A percentile compares a stretch with the other conserved stretches of the same genome.
Evolutionary conservation across 2,329 filamentous ascomycete genomes (phyloP).

Genomic region (Cercospora janseana): DNA sequence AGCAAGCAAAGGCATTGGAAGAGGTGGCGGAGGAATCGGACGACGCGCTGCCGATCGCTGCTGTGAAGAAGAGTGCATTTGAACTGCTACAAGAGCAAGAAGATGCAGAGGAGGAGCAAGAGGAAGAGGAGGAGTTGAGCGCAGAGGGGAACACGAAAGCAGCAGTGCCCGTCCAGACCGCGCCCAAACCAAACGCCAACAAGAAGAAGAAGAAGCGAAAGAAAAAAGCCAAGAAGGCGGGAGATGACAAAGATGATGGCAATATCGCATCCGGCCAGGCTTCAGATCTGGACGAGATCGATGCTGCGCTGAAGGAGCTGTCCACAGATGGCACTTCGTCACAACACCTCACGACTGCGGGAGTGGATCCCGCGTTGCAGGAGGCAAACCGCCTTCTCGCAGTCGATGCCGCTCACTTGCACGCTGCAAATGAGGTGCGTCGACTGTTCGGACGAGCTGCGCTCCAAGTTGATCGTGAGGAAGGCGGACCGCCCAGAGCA

Average conservation of each 20-base stretch:
- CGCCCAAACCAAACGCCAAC: conserved; percentile 37
- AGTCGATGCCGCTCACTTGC: conserved; percentile 70
- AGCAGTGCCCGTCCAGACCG: conserved; percentile 5
- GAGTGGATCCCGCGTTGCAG: conserved; percentile 43
- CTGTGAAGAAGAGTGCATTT: conserved; percentile 45
- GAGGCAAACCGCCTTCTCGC: conserved; percentile 56
- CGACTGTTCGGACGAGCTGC: conserved; percentile 67
- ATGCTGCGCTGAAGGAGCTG: conserved; percentile 61
- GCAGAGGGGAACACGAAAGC: conserved; percentile 33
- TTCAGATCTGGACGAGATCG: conserved; percentile 60
- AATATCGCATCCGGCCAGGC: conserved; percentile 22
- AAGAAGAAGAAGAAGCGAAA: conserved; percentile 60
- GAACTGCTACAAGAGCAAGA: conserved; percentile 46
- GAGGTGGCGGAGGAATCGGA: conserved; percentile 42
- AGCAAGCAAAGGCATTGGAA: conserved; percentile 29
- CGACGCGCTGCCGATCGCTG: conserved; percentile 36
- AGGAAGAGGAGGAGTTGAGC: conserved; percentile 34
- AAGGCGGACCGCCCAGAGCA: conserved; percentile 41
- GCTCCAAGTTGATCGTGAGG: conserved; percentile 55
- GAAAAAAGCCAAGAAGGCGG: conserved; percentile 53
- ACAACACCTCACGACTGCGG: conserved; percentile 23
- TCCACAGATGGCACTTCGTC: conserved; percentile 39
- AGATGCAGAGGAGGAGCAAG: conserved; percentile 38
- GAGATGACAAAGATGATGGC: conserved; percentile 11
- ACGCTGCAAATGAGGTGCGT: conserved; percentile 88